Conservation (phyloP, 495 filamentous ascomycete genomes). For the Opeltia flavorubescens region DNA sequence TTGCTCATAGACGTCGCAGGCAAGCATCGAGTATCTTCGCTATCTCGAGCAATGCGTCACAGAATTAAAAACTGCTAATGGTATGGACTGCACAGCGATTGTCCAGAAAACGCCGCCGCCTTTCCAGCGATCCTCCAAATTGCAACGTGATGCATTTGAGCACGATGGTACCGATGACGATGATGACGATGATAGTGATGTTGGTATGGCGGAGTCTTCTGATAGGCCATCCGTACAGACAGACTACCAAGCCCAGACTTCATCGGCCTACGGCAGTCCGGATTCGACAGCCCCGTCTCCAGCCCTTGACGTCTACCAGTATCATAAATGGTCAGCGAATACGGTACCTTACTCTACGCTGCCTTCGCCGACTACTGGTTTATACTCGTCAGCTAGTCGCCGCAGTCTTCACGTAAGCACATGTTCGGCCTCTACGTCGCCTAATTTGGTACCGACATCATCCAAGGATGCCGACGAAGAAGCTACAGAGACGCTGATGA, state of each 20-base stretch:
- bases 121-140: background rate
- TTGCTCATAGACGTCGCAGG: conserved; percentile 31
- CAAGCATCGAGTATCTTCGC: conserved; percentile 91
- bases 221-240: conserved; percentile 8
- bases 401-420: conserved; percentile 11
- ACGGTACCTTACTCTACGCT: conserved; percentile 22
- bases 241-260: conserved; percentile 8
- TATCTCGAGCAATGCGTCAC: conserved; percentile 84
- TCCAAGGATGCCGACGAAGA: conserved; percentile 55
- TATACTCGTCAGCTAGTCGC: conserved; percentile 12
- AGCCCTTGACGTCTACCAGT: conserved; percentile 17
- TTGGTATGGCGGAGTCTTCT: conserved; percentile 1
- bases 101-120: conserved; percentile 10
- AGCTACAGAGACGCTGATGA: conserved; percentile 64
- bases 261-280: conserved; percentile 6
- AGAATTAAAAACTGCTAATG: conserved; percentile 56
- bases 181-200: conserved; percentile 12
- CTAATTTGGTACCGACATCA: conserved; percentile 16
- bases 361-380: conserved; percentile 28
- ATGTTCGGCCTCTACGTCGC: conserved; percentile 22
- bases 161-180: conserved; percentile 18
- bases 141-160: conserved; percentile 14
- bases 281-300: conserved; percentile 12
- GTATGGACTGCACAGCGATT: background rate
- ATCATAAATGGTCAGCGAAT: conserved; percentile 20